Evolutionary conservation across 2,329 filamentous ascomycete species (phyloP).

Genomic region (Epichloe baconii): DNA sequence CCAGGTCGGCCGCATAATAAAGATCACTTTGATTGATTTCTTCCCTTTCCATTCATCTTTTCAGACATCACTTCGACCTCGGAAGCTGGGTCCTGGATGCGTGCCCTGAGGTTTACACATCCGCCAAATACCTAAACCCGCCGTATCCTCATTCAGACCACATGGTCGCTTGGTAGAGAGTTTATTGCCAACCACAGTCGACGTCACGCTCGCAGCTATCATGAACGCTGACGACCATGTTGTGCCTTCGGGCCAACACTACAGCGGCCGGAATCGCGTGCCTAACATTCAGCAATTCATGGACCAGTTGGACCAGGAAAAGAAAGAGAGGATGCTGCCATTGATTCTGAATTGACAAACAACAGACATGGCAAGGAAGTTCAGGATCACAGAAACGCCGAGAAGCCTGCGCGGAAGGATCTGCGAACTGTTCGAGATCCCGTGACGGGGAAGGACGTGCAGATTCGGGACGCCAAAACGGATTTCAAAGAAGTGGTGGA

Average conservation of each 20-base stretch:
- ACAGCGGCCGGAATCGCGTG: conserved; percentile 71
- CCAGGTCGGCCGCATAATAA: not conserved
- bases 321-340: conserved; percentile 60
- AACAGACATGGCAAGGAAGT: conserved; percentile 25
- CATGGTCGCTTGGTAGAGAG: not conserved
- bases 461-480: conserved; percentile 69
- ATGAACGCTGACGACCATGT: conserved; percentile 29
- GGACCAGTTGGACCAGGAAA: conserved; percentile 63
- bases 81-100: not conserved
- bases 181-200: too few species aligned
- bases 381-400: conserved; percentile 29
- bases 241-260: conserved; percentile 49
- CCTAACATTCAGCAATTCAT: conserved; percentile 82
- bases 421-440: conserved; percentile 76
- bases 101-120: not conserved
- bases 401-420: conserved; percentile 24
- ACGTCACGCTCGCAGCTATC: not conserved
- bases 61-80: not conserved
- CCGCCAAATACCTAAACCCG: not conserved
- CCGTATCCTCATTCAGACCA: not conserved
- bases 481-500: conserved; percentile 56
- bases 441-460: conserved; percentile 72
- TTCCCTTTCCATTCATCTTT: not conserved
- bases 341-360: conserved; percentile 44
- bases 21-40: too few species aligned